A percentile compares a stretch with the other conserved stretches of the same genome.
phyloP scores from a whole-genome alignment of 805 yeast genomes.

The Candida hispaniensis region DNA sequence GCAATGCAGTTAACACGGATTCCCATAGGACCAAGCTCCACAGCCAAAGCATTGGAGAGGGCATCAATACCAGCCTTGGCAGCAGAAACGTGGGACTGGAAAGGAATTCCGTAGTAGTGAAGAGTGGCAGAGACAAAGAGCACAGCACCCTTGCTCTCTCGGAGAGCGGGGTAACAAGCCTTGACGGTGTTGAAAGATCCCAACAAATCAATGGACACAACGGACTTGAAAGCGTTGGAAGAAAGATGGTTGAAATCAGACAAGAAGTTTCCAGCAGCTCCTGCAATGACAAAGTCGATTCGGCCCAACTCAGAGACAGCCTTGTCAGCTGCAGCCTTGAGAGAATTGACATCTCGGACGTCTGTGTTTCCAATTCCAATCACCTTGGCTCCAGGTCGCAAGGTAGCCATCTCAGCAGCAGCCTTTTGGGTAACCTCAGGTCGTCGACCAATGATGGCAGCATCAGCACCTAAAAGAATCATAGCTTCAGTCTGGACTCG shows the following conservation, averaged over 20 bases:
- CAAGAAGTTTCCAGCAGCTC: constrained; percentile 93
- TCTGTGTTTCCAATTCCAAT: constrained; percentile 64
- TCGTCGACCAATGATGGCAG: constrained; percentile 76
- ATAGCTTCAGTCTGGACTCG: constrained; percentile 80
- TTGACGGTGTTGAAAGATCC: constrained; percentile 87
- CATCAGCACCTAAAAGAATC: constrained; percentile 74
- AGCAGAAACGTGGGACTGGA: constrained; percentile 84
- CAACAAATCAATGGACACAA: constrained; percentile 71
- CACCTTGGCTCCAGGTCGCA: constrained; percentile 55
- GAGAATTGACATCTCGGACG: constrained; percentile 57
- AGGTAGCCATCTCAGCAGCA: constrained; percentile 50
- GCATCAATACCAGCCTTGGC: constrained; percentile 97
- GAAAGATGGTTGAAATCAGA: constrained; percentile 69
- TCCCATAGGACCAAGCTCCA: constrained; percentile 86
- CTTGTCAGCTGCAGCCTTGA: constrained; percentile 50
- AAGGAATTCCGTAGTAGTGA: constrained; percentile 81
- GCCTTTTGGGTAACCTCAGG: constrained; percentile 52
- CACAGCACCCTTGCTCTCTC: constrained; percentile 56
- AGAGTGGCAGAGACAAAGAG: constrained; percentile 81
- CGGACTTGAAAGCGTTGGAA: constrained; percentile 80
- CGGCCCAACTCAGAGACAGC: constrained; percentile 63
- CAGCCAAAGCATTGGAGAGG: constrained; percentile 69
- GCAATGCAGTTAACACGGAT: constrained; percentile 76
- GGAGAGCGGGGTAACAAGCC: constrained; percentile 60
- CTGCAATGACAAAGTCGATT: constrained; percentile 82